Conservation (phyloP, 495 filamentous ascomycete species). For the Acidiella bohemica region DNA sequence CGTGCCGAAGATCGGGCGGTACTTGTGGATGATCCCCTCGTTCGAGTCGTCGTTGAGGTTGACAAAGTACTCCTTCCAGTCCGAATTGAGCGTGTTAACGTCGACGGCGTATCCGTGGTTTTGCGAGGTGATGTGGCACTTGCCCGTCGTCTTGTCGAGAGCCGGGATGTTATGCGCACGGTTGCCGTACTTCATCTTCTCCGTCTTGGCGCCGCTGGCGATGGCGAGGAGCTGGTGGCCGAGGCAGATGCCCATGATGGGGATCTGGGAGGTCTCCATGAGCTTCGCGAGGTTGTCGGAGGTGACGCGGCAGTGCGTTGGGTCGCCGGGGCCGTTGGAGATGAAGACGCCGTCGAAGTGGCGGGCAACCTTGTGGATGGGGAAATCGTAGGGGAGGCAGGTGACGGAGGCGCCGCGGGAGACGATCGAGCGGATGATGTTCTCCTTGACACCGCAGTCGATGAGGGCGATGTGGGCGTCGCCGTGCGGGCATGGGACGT, state of each 20-base stretch:
- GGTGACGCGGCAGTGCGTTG: slow-evolving; percentile 85
- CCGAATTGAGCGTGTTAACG: slow-evolving; percentile 58
- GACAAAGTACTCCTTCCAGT: slow-evolving; percentile 96
- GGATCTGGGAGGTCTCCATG: slow-evolving; percentile 80
- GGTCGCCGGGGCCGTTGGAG: slow-evolving; percentile 94
- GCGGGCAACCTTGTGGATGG: slow-evolving; percentile 93
- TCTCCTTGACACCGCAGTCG: slow-evolving; percentile 99
- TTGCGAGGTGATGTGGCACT: slow-evolving; percentile 96
- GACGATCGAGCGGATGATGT: slow-evolving; percentile 90
- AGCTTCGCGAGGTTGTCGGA: slow-evolving; percentile 77
- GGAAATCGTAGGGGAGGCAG: slow-evolving; percentile 88
- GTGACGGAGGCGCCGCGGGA: slow-evolving; percentile 77
- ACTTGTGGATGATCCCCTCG: slow-evolving; percentile 90
- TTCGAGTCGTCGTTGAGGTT: slow-evolving; percentile 94
- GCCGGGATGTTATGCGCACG: slow-evolving; percentile 96
- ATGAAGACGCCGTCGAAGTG: slow-evolving; percentile 98
- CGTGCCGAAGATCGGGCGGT: slow-evolving; percentile 91
- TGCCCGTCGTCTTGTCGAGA: slow-evolving; percentile 82
- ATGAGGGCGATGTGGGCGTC: slow-evolving; percentile 85
- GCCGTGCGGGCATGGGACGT: slow-evolving; percentile 64
- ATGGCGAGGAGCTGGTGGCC: slow-evolving; percentile 81
- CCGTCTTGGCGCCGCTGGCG: slow-evolving; percentile 68
- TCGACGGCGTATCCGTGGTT: slow-evolving; percentile 99
- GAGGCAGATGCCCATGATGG: slow-evolving; percentile 94
- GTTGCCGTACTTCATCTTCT: slow-evolving; percentile 97